Evolutionary conservation across 208 protist genomes (phyloP).

Genomic region (Vickermania spadyakhi): DNA sequence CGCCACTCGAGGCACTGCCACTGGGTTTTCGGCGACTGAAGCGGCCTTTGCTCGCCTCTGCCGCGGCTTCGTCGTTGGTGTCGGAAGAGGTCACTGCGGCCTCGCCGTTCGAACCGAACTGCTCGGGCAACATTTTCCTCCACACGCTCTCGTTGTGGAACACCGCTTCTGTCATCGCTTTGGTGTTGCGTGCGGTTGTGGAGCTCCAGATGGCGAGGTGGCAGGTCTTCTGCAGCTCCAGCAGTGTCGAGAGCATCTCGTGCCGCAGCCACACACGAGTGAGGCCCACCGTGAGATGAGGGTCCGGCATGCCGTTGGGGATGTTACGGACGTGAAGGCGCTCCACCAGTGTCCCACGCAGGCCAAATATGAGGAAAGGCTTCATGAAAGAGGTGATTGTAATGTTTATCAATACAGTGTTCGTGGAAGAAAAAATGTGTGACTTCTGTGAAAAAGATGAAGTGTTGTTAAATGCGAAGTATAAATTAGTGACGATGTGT

Average conservation of each 20-base stretch:
- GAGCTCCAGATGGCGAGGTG: conserved; percentile 83
- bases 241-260: conserved; percentile 45
- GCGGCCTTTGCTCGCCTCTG: conserved; percentile 1
- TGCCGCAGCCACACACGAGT: conserved; percentile 78
- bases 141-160: conserved; percentile 23
- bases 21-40: neutral
- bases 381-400: too few relatives aligned
- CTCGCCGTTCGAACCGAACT: conserved; percentile 2
- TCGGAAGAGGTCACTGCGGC: neutral
- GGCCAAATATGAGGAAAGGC: conserved; percentile 72
- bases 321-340: conserved; percentile 59
- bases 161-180: conserved; percentile 62
- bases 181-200: conserved; percentile 77
- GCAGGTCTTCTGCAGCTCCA: conserved; percentile 58
- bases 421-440: too few relatives aligned
- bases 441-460: conserved; percentile 2
- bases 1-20: neutral
- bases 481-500: conserved; percentile 7
- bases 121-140: neutral
- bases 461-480: neutral
- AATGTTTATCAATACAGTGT: too few relatives aligned
- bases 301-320: conserved; percentile 39
- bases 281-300: conserved; percentile 64
- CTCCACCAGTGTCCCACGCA: conserved; percentile 80
- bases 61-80: too few relatives aligned